Percentiles rank a stretch among this genome's conserved stretches.
Evolutionary conservation across 345 rosid species (phyloP).

Genomic region (Rhodamnia rubescens): DNA sequence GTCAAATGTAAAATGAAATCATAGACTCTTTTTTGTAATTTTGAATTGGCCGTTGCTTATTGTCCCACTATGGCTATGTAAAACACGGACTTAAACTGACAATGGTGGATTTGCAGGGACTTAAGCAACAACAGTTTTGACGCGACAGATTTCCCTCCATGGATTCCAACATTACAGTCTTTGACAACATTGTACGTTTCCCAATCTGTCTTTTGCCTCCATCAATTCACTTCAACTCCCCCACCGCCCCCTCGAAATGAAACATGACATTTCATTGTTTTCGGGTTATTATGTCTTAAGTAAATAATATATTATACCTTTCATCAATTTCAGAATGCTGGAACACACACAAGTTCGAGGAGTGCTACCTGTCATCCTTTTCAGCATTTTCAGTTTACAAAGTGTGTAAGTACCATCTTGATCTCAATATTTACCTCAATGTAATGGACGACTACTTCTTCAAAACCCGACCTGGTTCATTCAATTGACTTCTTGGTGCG

Average conservation of each 20-base stretch:
- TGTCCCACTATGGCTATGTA: neutral
- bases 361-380: conserved; percentile 36
- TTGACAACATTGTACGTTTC: conserved; percentile 61
- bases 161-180: conserved; percentile 36
- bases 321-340: conserved; percentile 39
- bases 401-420: conserved; percentile 46
- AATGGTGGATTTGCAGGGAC: conserved; percentile 39
- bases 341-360: conserved; percentile 41
- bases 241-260: neutral
- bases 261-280: neutral
- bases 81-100: neutral
- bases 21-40: neutral
- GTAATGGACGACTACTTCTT: neutral
- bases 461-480: neutral
- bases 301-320: neutral
- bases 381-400: conserved; percentile 46
- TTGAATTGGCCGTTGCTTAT: neutral
- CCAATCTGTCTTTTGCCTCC: neutral
- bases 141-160: conserved; percentile 37
- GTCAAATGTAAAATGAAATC: neutral
- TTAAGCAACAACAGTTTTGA: conserved; percentile 66
- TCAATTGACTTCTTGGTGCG: neutral
- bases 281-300: neutral
- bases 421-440: neutral
- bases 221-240: neutral